These are phyloP conservation scores for Symbiodinium natans DNA, from an alignment of 73 alveolate species.

Conservation along the genomic window DNA sequence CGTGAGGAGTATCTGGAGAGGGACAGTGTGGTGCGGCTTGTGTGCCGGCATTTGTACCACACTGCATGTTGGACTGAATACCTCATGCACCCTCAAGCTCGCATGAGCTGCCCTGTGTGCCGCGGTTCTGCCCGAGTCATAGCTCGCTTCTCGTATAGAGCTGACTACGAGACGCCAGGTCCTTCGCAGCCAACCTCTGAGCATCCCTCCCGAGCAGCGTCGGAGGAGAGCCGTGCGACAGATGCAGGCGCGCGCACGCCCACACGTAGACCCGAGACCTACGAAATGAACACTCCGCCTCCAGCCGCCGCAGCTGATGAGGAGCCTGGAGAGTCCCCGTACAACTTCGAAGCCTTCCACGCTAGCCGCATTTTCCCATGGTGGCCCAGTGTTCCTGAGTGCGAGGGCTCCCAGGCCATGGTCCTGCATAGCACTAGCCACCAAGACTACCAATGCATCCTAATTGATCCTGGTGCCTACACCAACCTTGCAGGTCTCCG, in stretches of 20 bases:
- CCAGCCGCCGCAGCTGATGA: neutral
- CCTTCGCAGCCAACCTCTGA: neutral
- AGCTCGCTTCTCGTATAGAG: neutral
- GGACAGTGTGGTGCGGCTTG: neutral
- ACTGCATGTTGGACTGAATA: neutral
- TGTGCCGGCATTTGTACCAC: conserved; percentile 13
- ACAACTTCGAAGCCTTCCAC: neutral
- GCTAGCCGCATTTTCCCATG: neutral
- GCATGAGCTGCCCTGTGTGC: neutral
- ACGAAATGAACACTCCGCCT: neutral
- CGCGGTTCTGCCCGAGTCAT: neutral
- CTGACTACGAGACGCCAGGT: neutral
- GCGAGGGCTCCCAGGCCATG: neutral
- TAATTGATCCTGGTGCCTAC: conserved; percentile 17
- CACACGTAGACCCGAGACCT: neutral
- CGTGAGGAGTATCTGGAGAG: neutral
- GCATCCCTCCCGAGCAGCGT: neutral
- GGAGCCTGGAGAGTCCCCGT: neutral
- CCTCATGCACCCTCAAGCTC: neutral
- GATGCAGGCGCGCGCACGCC: neutral
- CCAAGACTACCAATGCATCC: neutral
- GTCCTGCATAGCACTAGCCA: neutral
- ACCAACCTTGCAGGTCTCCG: neutral
- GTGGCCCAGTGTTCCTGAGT: neutral
- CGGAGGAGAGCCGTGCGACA: neutral